Conservation (phyloP, 2,329 filamentous ascomycete species). For the Diaporthe batatas region DNA sequence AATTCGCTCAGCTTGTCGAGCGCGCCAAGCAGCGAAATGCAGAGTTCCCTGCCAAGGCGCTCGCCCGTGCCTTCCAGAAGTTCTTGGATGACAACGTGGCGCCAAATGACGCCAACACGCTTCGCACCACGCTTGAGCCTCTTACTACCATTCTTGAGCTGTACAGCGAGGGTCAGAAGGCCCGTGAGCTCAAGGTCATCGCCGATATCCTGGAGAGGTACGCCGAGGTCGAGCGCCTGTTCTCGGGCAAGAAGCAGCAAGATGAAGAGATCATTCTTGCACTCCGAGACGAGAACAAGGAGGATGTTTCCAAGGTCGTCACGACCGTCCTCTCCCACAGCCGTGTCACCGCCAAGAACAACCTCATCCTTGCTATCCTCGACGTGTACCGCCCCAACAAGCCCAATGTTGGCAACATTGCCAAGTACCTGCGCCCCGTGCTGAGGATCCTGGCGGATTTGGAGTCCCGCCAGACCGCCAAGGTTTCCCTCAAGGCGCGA, state of each 20-base stretch:
- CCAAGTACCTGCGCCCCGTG: constrained; percentile 85
- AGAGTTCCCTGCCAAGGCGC: constrained; percentile 92
- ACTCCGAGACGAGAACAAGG: constrained; percentile 96
- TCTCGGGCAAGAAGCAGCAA: constrained; percentile 85
- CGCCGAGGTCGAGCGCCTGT: constrained; percentile 85
- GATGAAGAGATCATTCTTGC: constrained; percentile 95
- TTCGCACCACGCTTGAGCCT: constrained; percentile 81
- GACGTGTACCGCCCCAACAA: constrained; percentile 96
- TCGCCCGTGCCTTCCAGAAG: constrained; percentile 85
- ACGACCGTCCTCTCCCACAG: constrained; percentile 94
- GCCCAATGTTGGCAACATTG: constrained; percentile 88
- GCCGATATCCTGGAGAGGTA: constrained; percentile 84
- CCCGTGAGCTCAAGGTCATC: constrained; percentile 88
- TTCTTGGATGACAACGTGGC: constrained; percentile 91
- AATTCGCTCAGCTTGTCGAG: constrained; percentile 88
- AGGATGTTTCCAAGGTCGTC: constrained; percentile 86
- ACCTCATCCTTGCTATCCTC: constrained; percentile 89
- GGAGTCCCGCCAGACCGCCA: constrained; percentile 86
- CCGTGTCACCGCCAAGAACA: constrained; percentile 92
- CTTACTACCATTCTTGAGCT: constrained; percentile 82
- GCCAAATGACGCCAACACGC: constrained; percentile 77
- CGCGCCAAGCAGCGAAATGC: constrained; percentile 80
- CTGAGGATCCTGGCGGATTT: constrained; percentile 92
- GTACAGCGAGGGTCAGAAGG: constrained; percentile 90
- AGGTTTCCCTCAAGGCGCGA: constrained; percentile 96